Evolutionary conservation across 352 stramenopile species (phyloP), one percentile per base, ranked within the genome.

Genomic region (Phytophthora ramorum): DNA sequence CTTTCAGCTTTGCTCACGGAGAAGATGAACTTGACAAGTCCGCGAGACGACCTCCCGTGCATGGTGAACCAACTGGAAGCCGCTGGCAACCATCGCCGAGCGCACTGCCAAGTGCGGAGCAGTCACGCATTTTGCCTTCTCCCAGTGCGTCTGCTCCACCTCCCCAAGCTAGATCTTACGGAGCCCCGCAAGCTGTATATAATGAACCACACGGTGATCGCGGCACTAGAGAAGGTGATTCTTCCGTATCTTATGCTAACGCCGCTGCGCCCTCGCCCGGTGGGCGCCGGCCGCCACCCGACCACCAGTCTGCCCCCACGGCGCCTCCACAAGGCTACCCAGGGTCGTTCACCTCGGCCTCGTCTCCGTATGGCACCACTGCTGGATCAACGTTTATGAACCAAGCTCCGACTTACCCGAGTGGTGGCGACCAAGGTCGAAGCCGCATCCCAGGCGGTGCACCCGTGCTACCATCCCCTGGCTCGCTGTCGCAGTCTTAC

Each of bases 1-100:
- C 22, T 34, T 62, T 40, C 55, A 94, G 86, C 40, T 95, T 93
- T 81, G 87, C 87, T n/a, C 87, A 95, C 38, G 83, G 85, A 40
- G 76, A 93, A 45, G 69, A 90, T 40, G 83, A 95, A 51, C 62
- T 93, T 17, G 83, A 70, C 61, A 75, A 65, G 40, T 52, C 66
- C n/a, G 30, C 32, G 5, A 47, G 61, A 45, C 40, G 70, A 66
- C 55, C 56, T 20, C 51, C 70, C 26, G 20, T 20, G 12, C 56
- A 63, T 30, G 53, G 51, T 37, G 73, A 76, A 12, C 65, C 63
- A 54, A 32, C 34, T 66, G 55, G 58, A 61, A 22, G 65, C 16
- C 73, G 54, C 14, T 81, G 73, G 73, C 61, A 78, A 50, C 34
- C 61, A 43, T 69, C 69, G 20, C 58, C 58, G 6, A 69, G 47